A percentile compares a stretch with the other conserved stretches of the same genome.
phyloP scores from a whole-genome alignment of 768 basidiomycete species.

The Clavaria fumosa region DNA sequence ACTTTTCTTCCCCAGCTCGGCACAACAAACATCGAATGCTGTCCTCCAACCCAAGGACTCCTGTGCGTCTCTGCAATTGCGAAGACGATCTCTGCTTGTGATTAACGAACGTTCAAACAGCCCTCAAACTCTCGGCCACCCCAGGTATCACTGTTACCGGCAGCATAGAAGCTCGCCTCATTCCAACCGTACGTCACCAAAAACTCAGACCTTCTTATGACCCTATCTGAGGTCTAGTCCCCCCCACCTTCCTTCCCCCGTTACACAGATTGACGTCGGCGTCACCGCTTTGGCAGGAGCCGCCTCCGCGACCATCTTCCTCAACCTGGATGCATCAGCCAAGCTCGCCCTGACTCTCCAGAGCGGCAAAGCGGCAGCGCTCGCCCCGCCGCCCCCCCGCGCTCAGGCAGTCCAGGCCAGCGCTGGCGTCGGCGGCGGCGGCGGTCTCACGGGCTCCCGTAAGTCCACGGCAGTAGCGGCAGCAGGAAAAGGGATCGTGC shows the following conservation, averaged over 20 bases:
- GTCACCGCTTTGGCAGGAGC: conserved; percentile 8
- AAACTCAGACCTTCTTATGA: no score
- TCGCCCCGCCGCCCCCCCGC: neutral
- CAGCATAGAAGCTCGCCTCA: conserved; percentile 21
- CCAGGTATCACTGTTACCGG: conserved; percentile 18
- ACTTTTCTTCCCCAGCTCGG: conserved; percentile 23
- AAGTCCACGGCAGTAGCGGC: neutral
- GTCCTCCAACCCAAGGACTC: conserved; percentile 16
- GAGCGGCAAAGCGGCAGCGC: no score
- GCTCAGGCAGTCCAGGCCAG: neutral
- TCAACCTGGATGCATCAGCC: conserved; percentile 17
- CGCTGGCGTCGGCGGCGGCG: neutral
- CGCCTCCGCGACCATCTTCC: conserved; percentile 10
- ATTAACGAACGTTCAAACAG: conserved; percentile 8
- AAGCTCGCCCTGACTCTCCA: conserved; percentile 16
- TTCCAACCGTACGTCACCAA: no score
- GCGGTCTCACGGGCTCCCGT: no score
- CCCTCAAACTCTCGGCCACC: conserved; percentile 20
- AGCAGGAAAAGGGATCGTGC: no score
- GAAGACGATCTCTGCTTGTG: neutral
- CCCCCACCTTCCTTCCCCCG: no score
- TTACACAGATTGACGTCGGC: conserved; percentile 2
- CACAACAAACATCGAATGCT: conserved; percentile 13
- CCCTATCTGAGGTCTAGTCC: no score
- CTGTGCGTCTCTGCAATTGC: conserved; percentile 20